These are phyloP conservation scores for Nephelium lappaceum DNA, from an alignment of 345 rosid genomes.

Conservation along the genomic window DNA sequence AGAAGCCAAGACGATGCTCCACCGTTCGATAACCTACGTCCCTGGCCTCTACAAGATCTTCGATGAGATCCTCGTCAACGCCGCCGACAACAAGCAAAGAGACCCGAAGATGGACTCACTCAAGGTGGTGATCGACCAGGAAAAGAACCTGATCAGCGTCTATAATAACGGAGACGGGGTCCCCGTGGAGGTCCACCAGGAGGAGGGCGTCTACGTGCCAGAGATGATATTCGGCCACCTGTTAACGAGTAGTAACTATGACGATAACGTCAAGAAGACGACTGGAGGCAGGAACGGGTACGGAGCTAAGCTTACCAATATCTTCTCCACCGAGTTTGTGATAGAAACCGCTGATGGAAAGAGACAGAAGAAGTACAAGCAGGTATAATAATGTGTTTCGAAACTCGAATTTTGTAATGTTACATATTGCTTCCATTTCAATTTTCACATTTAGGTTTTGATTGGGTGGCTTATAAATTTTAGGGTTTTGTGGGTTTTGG, in stretches of 20 bases:
- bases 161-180: conserved; percentile 94
- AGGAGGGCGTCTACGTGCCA: conserved; percentile 88
- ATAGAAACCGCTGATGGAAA: conserved; percentile 93
- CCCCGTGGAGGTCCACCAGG: conserved; percentile 91
- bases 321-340: conserved; percentile 82
- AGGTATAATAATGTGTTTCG: conserved; percentile 38
- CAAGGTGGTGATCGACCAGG: conserved; percentile 74
- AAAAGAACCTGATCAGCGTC: conserved; percentile 71
- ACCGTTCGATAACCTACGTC: conserved; percentile 69
- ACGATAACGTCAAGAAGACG: conserved; percentile 84
- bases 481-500: not conserved
- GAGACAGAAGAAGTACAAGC: conserved; percentile 82
- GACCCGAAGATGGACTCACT: conserved; percentile 81
- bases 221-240: conserved; percentile 94
- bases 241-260: conserved; percentile 88
- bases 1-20: conserved; percentile 57
- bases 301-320: conserved; percentile 94
- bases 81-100: conserved; percentile 94
- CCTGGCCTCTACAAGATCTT: conserved; percentile 98
- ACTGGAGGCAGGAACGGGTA: conserved; percentile 97
- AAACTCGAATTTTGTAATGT: no score
- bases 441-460: no score
- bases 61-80: conserved; percentile 94
- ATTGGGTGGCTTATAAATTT: no score
- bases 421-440: no score